Base-by-base conservation (phyloP, 2,329 filamentous ascomycete genomes). In the Pyricularia pennisetigena region DNA sequence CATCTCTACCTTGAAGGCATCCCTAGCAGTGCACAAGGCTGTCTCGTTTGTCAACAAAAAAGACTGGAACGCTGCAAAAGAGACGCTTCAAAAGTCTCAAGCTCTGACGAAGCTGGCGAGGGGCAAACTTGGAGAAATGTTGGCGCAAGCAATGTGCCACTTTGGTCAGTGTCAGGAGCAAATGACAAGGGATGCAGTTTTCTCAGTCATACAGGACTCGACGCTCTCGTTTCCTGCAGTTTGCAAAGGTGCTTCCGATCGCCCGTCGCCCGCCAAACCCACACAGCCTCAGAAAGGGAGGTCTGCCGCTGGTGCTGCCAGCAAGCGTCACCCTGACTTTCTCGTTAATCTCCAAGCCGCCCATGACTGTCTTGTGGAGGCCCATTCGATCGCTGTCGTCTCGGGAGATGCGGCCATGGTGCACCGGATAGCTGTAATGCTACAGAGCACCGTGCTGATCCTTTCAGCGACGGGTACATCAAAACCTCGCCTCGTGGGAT, bases 201-300 rank as follows among this genome's bases (percentile, higher is more conserved):
- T 94, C 76, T 96, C 92, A 23, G 91, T 94, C 10, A 85, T 98
- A 20, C 92, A 94, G 64, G 95, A 99, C 74, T 97, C 95, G 0
- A 97, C 93, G 0, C 88, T 97, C 29, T 96, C 93, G 0, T 90
- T 94, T 69, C 93, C 94, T 1, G 88, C 92, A 0, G 82, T 94
- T 54, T 79, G 80, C 28, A 74, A 83, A 41, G 80, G 79, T 70
- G 71, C 69, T 6, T 35, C 59, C n/a, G 79, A 82, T 62, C 76
- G 78, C 32, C 71, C 75, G 26, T 78, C 78, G 2, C 69, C 77
- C 4, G 71, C 72, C 4, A 79, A 80, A 68, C 76, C 74, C 26
- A 73, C 79, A 14, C 80, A 81, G 20, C 73, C 73, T 28, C 81
- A 74, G 68, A 73, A 72, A 67, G 69, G 68, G 72, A 68, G 71